Percentiles rank a stretch among this genome's conserved stretches.
phyloP scores from a whole-genome alignment of 768 basidiomycete species.

The Lentinula sp. region DNA sequence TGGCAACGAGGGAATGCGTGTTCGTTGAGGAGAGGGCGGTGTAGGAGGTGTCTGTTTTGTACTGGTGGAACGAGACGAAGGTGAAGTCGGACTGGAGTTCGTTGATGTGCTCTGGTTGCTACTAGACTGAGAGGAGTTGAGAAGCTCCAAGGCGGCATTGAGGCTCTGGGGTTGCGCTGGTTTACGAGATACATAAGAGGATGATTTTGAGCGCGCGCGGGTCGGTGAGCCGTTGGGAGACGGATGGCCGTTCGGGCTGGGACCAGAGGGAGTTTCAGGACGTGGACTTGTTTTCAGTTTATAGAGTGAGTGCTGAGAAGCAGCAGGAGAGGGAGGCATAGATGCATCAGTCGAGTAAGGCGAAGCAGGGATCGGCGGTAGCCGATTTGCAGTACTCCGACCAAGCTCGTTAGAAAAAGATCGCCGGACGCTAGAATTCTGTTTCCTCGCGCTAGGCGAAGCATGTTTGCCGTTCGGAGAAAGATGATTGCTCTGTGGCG shows the following conservation, averaged over 20 bases:
- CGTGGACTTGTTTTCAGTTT: conserved; percentile 18
- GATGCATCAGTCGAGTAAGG: conserved; percentile 61
- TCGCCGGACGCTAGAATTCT: conserved; percentile 17
- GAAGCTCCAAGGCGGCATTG: conserved; percentile 63
- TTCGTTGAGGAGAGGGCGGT: conserved; percentile 40
- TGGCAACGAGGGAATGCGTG: conserved; percentile 30
- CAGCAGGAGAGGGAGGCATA: conserved; percentile 49
- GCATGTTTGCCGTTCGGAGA: conserved; percentile 3
- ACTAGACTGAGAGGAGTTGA: conserved; percentile 38
- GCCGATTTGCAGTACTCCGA: conserved; percentile 22
- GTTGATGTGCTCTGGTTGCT: neutral
- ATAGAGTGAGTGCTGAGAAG: conserved; percentile 22
- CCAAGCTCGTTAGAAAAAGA: conserved; percentile 24
- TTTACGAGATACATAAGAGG: conserved; percentile 47
- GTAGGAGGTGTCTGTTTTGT: conserved; percentile 18
- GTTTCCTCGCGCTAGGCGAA: conserved; percentile 16
- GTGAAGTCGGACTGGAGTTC: conserved; percentile 17
- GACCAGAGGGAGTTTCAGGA: conserved; percentile 6
- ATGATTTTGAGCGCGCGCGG: conserved; percentile 47
- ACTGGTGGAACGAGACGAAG: neutral
- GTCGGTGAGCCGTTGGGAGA: conserved; percentile 30
- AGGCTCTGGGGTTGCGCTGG: conserved; percentile 64
- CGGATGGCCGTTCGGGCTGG: conserved; percentile 13
- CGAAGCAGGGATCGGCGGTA: conserved; percentile 66
- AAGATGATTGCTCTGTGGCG: neutral